Evolutionary conservation across 2,329 filamentous ascomycete species (phyloP), one percentile per base, ranked within the genome.

Genomic region (Thelonectria discophora): DNA sequence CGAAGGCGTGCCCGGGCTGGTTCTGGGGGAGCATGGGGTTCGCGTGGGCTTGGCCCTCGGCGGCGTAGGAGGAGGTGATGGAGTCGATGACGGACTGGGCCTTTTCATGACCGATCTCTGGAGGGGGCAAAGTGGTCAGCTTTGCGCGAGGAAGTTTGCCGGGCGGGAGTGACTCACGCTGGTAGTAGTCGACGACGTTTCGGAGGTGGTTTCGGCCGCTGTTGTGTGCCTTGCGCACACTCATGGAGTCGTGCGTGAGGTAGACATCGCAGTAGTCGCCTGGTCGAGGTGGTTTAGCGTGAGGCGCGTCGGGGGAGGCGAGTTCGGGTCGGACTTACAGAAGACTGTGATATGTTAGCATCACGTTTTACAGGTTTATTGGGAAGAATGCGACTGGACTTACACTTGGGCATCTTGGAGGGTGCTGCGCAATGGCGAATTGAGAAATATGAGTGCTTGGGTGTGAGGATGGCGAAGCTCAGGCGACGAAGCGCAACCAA

Each of bases 191-290:
- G 72, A 97, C 90, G 30, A 99, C 95, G 79, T 99, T 99, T 74
- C 95, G 92, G 65, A 99, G 82, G 76, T 99, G 95, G 82, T 99
- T 99, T 73, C 94, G 89, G 65, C 95, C 95, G 76, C 88, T 91
- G 84, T 99, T 99, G 81, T 99, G 95, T 51, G 95, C 95, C 83
- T 98, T 98, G 73, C 95, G 94, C 80, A 99, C 95, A 81, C 93
- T 97, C 94, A 98, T 98, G 47, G 93, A 97, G 85, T 99, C 95
- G 86, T 99, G 95, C 70, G 95, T 99, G 72, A 99, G 91, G 86
- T 99, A 99, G 79, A 99, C 95, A 90, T 99, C 95, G 87, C 95
- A 99, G 81, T 99, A 99, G 79, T 99, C 95, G 85, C 94, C 79
- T 80, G 42, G 20, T 20, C 17, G 21, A 20, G 80, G 84, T 54